phyloP scores from a whole-genome alignment of 768 basidiomycete species.

The Trametopsis cervina region DNA sequence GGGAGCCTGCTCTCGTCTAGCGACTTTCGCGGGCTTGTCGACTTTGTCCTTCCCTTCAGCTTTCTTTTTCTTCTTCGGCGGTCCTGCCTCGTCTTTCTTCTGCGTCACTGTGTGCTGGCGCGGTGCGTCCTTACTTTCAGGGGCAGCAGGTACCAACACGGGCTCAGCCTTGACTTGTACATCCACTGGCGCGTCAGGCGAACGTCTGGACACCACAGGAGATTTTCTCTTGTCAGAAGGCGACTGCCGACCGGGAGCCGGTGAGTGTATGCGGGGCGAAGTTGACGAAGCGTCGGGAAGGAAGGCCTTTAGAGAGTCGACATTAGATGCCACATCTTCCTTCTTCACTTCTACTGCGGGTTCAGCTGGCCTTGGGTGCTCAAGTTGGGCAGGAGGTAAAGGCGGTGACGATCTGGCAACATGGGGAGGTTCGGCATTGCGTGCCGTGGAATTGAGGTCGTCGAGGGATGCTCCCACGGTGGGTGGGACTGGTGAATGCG shows the following conservation, averaged over 20 bases:
- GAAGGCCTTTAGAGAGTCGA: not conserved
- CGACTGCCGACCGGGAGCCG: not conserved
- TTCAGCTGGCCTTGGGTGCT: too few relatives aligned
- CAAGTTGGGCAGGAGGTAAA: too few relatives aligned
- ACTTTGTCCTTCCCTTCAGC: not conserved
- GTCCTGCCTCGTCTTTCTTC: not conserved
- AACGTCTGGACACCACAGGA: too few relatives aligned
- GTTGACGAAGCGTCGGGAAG: not conserved
- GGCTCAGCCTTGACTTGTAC: too few relatives aligned
- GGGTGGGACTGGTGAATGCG: too few relatives aligned
- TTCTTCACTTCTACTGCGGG: not conserved
- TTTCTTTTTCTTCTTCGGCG: not conserved
- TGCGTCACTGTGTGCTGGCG: slow-evolving; percentile 2
- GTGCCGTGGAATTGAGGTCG: too few relatives aligned
- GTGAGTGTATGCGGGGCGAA: not conserved
- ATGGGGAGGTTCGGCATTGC: too few relatives aligned
- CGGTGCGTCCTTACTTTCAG: slow-evolving; percentile 4
- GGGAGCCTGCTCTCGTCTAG: not conserved
- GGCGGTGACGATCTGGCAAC: too few relatives aligned
- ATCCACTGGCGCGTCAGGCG: too few relatives aligned
- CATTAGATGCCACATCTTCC: not conserved
- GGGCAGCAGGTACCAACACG: too few relatives aligned
- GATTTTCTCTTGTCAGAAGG: too few relatives aligned
- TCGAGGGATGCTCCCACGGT: too few relatives aligned
- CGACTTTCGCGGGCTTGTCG: not conserved